A percentile compares a stretch with the other conserved stretches of the same genome.
Conservation (phyloP, 1,284 basidiomycete genomes). For the Xerocomus amazonicus region DNA sequence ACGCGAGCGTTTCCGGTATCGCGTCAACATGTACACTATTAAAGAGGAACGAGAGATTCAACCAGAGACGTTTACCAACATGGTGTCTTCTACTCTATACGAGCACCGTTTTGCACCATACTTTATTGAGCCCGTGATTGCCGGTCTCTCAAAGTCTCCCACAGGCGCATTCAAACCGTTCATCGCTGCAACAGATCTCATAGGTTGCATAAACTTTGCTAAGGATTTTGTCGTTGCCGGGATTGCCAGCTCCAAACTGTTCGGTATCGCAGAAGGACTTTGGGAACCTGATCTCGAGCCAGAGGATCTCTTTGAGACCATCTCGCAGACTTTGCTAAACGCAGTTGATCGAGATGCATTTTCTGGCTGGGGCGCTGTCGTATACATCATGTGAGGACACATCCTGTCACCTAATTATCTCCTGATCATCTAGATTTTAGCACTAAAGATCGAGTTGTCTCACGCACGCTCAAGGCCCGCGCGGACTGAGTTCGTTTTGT, state of each 20-base stretch:
- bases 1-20: constrained; percentile 85
- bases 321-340: constrained; percentile 94
- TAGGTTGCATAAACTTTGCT: constrained; percentile 93
- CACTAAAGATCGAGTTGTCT: constrained; percentile 83
- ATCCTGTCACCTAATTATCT: constrained; percentile 3
- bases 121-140: constrained; percentile 97
- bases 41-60: constrained; percentile 98
- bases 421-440: constrained; percentile 40
- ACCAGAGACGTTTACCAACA: constrained; percentile 93
- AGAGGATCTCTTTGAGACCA: constrained; percentile 98
- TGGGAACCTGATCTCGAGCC: constrained; percentile 98
- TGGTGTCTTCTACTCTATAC: constrained; percentile 97
- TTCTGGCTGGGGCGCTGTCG: constrained; percentile 95
- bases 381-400: constrained; percentile 87
- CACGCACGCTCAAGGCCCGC: constrained; percentile 81
- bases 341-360: constrained; percentile 96
- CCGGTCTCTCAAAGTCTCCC: constrained; percentile 80
- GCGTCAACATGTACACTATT: constrained; percentile 99
- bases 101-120: constrained; percentile 96
- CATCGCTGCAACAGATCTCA: constrained; percentile 94
- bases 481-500: constrained; percentile 69
- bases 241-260: constrained; percentile 90
- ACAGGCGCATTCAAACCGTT: constrained; percentile 81
- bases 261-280: constrained; percentile 95
- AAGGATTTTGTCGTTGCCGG: constrained; percentile 98